Evolutionary conservation across 2,329 filamentous ascomycete species (phyloP).

Genomic region (Metarhizium album): DNA sequence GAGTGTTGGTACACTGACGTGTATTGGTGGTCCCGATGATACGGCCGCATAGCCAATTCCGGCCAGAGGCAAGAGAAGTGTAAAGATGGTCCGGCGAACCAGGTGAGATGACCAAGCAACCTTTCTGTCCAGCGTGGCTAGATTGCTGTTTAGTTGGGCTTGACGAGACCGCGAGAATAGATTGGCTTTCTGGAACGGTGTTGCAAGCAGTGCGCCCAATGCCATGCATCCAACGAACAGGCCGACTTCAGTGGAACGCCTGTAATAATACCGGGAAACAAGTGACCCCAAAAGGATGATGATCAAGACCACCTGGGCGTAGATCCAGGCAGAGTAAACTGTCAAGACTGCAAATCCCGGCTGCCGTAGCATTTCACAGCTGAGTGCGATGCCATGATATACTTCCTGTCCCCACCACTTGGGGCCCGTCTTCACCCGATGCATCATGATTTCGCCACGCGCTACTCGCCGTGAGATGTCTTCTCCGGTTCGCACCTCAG

Average conservation of each 20-base stretch:
- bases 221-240: constrained; percentile 55
- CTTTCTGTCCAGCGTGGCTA: constrained; percentile 53
- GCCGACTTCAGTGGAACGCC: constrained; percentile 54
- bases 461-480: constrained; percentile 48
- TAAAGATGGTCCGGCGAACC: constrained; percentile 56
- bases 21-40: constrained; percentile 50
- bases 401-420: constrained; percentile 71
- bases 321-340: constrained; percentile 68
- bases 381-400: constrained; percentile 57
- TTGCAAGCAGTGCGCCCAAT: constrained; percentile 56
- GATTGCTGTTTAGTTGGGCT: constrained; percentile 48
- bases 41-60: constrained; percentile 58
- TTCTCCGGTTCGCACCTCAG: constrained; percentile 47
- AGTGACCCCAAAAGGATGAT: constrained; percentile 63
- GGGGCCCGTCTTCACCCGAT: constrained; percentile 60
- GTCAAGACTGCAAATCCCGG: constrained; percentile 63
- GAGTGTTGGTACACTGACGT: constrained; percentile 51
- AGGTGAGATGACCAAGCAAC: constrained; percentile 64
- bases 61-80: constrained; percentile 53
- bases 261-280: constrained; percentile 56
- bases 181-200: constrained; percentile 64
- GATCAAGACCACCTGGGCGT: constrained; percentile 63
- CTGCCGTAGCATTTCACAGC: constrained; percentile 60
- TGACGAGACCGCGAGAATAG: constrained; percentile 55
- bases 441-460: constrained; percentile 66